Evolutionary conservation across 192 early-diverging fungal genomes (phyloP).

Genomic region (Backusella westeae): DNA sequence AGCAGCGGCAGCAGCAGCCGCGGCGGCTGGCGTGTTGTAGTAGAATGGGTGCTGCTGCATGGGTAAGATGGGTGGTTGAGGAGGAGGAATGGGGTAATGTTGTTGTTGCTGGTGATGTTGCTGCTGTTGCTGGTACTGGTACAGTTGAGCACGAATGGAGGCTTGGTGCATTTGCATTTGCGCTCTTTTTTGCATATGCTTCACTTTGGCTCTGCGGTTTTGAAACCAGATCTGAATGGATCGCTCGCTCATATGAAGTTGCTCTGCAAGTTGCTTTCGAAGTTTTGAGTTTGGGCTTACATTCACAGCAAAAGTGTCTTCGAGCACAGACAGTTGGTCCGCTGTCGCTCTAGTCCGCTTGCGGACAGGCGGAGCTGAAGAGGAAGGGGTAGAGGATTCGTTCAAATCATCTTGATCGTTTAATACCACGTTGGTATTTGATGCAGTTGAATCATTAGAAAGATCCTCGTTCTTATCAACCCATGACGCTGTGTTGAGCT

Average conservation of each 20-base stretch:
- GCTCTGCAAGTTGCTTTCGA: constrained; percentile 61
- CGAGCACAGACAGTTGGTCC: constrained; percentile 58
- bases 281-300: constrained; percentile 63
- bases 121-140: constrained; percentile 14
- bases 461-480: background rate
- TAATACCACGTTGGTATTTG: background rate
- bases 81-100: background rate
- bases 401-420: background rate
- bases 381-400: background rate
- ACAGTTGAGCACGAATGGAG: constrained; percentile 16
- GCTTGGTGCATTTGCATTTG: constrained; percentile 21
- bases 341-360: constrained; percentile 62
- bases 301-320: constrained; percentile 64
- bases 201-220: constrained; percentile 73
- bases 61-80: constrained; percentile 1
- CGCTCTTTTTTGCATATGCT: constrained; percentile 41
- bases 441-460: background rate
- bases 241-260: constrained; percentile 55
- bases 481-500: background rate
- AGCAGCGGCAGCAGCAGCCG: background rate
- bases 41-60: background rate
- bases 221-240: constrained; percentile 84
- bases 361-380: constrained; percentile 9
- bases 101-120: constrained; percentile 12
- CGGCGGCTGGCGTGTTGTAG: background rate